These are phyloP conservation scores for Quercus phellos DNA, from an alignment of 331 rosid genomes.

Conservation along the genomic window DNA sequence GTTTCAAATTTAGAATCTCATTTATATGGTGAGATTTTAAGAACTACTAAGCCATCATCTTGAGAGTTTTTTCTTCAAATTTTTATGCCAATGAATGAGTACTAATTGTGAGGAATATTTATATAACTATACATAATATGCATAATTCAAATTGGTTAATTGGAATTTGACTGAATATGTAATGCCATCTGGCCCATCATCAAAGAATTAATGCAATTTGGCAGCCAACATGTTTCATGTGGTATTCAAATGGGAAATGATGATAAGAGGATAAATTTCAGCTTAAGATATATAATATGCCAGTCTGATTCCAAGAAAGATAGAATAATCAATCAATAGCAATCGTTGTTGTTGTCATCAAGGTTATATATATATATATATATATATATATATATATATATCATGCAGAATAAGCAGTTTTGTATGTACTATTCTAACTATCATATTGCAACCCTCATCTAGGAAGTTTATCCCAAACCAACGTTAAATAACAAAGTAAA, in stretches of 20 bases:
- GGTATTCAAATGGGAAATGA: slow-evolving; percentile 1
- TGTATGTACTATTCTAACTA: neutral
- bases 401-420: no score
- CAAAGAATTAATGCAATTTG: neutral
- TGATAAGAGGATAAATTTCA: neutral
- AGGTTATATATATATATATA: no score
- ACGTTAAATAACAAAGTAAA: no score
- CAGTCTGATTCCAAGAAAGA: neutral
- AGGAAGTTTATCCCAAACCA: neutral
- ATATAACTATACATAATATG: neutral
- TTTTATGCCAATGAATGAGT: neutral
- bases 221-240: neutral
- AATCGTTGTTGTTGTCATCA: no score
- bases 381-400: no score
- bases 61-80: no score
- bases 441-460: neutral
- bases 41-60: no score
- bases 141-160: neutral
- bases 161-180: neutral
- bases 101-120: neutral
- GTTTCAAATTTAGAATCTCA: no score
- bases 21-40: no score
- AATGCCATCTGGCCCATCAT: no score
- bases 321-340: neutral
- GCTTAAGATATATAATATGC: neutral